These are phyloP conservation scores for Tothia fuscella DNA, from an alignment of 2,329 filamentous ascomycete genomes.

Conservation along the genomic window DNA sequence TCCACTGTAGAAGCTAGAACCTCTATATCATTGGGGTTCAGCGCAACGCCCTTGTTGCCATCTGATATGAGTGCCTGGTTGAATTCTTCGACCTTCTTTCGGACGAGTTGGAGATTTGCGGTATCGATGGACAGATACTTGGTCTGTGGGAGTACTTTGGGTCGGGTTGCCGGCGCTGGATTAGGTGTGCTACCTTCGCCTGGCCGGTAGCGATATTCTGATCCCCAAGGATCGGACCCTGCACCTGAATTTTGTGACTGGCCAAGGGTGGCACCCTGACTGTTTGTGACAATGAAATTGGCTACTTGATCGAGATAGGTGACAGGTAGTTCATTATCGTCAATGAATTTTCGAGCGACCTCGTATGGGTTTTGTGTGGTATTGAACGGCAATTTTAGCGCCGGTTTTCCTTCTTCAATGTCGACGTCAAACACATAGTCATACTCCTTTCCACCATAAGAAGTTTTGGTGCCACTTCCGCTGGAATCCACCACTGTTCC, in stretches of 20 bases:
- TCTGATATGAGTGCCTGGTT: constrained; percentile 61
- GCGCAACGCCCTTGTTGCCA: constrained; percentile 59
- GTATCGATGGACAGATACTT: constrained; percentile 66
- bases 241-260: constrained; percentile 35
- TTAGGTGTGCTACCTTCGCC: constrained; percentile 43
- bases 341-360: constrained; percentile 79
- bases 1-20: constrained; percentile 49
- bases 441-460: constrained; percentile 75
- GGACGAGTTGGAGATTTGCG: constrained; percentile 57
- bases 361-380: constrained; percentile 87
- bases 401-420: constrained; percentile 86
- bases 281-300: constrained; percentile 84
- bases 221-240: constrained; percentile 62
- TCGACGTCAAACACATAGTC: constrained; percentile 96
- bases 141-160: constrained; percentile 62
- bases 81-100: constrained; percentile 63
- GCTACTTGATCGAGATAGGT: constrained; percentile 84
- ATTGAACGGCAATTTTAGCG: constrained; percentile 90
- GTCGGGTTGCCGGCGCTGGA: constrained; percentile 27
- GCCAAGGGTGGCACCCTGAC: constrained; percentile 74
- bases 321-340: constrained; percentile 76
- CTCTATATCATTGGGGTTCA: constrained; percentile 61
- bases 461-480: constrained; percentile 53
- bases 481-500: constrained; percentile 91
- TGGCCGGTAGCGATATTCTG: constrained; percentile 66